Base-by-base conservation (phyloP, 2,329 filamentous ascomycete genomes). In the Thermochaetoides dissita region DNA sequence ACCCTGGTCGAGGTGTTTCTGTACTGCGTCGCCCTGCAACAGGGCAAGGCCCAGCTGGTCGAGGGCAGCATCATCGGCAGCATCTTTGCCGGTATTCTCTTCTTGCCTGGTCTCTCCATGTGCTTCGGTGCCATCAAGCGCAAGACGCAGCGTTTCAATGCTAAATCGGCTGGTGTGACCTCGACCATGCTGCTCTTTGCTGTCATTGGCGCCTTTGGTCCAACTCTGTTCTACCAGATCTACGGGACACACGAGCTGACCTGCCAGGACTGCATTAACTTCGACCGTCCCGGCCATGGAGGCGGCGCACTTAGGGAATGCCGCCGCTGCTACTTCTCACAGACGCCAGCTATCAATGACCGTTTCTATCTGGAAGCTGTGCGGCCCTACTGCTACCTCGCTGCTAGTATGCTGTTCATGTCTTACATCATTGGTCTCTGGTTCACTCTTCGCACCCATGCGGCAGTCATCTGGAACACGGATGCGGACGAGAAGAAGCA, bases 111-210 rank as follows among this genome's bases (percentile, higher is more conserved):
- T 1, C 61, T 98, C 31, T 96, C 89, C 44, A 98, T 98, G 91
- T 98, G 91, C 62, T 98, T 95, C 56, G 91, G 91, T 36, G 93
- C 93, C 11, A 81, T 98, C 57, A 94, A 94, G 66, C 80, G 93
- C 54, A 98, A 98, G 66, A 98, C 91, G 1, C 91, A 98, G 59
- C 81, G 91, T 35, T 98, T 98, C 72, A 98, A 98, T 58, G 88
- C 91, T 49, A 86, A 81, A 56, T 96, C 89, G 31, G 91, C 91
- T 30, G 87, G 91, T 57, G 91, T 96, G 31, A 96, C 89, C 1
- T 95, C 88, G 2, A 98, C 91, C 0, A 98, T 98, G 91, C 66
- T 98, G 43, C 71, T 98, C 8, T 98, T 98, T 58, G 89, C 91
- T 24, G 84, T 94, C 34, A 91, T 98, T 53, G 89, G 84, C 47